Conservation (phyloP, 345 rosid genomes). For the Carallia brachiata region DNA sequence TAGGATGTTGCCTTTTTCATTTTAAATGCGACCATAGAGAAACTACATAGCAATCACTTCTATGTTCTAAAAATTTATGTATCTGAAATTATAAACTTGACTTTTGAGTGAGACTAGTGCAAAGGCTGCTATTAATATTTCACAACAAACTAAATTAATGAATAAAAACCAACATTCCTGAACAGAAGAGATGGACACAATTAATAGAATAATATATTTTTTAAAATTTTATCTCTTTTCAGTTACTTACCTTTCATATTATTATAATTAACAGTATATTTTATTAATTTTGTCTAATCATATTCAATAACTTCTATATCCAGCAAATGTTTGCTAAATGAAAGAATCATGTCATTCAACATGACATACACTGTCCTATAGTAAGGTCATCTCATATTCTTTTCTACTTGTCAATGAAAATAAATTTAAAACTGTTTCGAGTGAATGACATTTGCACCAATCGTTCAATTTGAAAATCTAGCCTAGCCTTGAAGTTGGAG, state of each 20-base stretch:
- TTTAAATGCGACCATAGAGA: neutral
- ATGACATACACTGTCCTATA: neutral
- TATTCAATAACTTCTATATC: too few relatives aligned
- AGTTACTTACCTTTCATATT: too few relatives aligned
- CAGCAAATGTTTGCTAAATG: too few relatives aligned
- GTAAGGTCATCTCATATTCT: neutral
- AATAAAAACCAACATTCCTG: neutral
- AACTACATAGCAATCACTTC: neutral
- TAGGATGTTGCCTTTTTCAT: neutral
- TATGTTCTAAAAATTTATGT: neutral
- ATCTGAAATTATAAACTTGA: neutral
- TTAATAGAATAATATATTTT: too few relatives aligned
- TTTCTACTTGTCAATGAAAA: neutral
- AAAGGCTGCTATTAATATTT: neutral
- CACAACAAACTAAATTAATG: neutral
- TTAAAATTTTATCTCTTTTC: too few relatives aligned
- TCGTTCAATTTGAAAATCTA: constrained; percentile 5
- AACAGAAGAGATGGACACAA: neutral
- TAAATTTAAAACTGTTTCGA: neutral
- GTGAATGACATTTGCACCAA: constrained; percentile 14
- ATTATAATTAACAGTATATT: too few relatives aligned
- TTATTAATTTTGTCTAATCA: too few relatives aligned
- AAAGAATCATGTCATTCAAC: neutral
- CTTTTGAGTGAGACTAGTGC: neutral
- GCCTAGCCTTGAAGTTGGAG: constrained; percentile 1